Evolutionary conservation across 495 filamentous ascomycete species (phyloP), one percentile per base, ranked within the genome.

Genomic region (Aspergillus asperescens): DNA sequence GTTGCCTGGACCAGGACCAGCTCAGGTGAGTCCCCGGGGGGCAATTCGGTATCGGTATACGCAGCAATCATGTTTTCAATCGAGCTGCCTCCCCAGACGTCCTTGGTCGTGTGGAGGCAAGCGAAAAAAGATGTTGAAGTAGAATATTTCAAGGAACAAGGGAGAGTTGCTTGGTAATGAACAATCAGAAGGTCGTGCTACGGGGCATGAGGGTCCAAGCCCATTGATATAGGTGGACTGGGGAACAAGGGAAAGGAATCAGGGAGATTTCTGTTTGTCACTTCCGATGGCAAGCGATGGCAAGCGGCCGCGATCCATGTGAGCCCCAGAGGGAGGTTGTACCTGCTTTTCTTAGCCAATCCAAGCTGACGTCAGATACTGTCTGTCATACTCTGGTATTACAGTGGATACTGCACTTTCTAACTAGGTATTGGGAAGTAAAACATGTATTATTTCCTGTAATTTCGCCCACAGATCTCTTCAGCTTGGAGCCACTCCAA

Each of bases 1-100:
- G 87, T 88, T 0, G 89, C 86, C 41, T 81, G 79, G 32, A 81
- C 79, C 52, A 95, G 79, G 37, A 77, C 60, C 7, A 95, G 77
- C 22, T 75, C 72, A 0, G 83, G 78, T 4, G 84, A 85, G 39
- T 74, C 67, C 39, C 78, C 75, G 13, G 68, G 54, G 7, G 87
- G 88, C 20, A 89, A 71, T 13, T 57, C 57, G 20, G 63, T 29
- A 5, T 29, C 39, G 23, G 48, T 37, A 24, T 48, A 39, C 2
- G 64, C 64, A 38, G 70, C 66, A 55, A 71, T 73, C 70, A 73
- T 73, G 25, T 50, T 49, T 43, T 27, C 9, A 2, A 25, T 4
- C 9, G 7, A 35, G 18, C 9, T 47, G 19, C 18, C 10, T 23
- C 19, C 4, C 20, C n/a, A 20, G 41, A 32, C n/a, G 28, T 34